A percentile compares a stretch with the other conserved stretches of the same genome.
Evolutionary conservation across 495 filamentous ascomycete species (phyloP).

Genomic region (Neurospora sublineolata): DNA sequence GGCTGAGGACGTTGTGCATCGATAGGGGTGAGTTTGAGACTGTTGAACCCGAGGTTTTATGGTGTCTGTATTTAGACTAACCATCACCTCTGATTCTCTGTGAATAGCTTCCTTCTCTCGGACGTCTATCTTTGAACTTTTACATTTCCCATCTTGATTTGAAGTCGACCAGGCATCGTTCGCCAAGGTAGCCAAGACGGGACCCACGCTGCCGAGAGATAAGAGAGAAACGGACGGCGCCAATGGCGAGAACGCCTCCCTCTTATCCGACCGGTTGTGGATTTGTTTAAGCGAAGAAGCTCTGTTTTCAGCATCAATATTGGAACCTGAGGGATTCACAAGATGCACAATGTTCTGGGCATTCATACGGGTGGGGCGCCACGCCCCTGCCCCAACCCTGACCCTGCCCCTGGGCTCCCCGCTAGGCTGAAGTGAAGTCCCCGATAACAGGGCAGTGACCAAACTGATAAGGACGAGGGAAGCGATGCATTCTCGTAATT

Average conservation of each 20-base stretch:
- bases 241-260: not conserved
- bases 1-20: not conserved
- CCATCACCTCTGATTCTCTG: not conserved
- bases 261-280: not conserved
- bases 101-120: not conserved
- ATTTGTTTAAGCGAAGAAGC: not conserved
- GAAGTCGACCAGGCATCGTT: not conserved
- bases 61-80: not conserved
- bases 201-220: constrained; percentile 6
- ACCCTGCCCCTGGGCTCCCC: not conserved
- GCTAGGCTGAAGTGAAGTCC: not conserved
- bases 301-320: not conserved
- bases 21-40: not conserved
- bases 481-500: constrained; percentile 2
- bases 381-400: not conserved
- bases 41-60: not conserved
- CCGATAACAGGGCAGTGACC: not conserved
- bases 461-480: constrained; percentile 1
- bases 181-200: not conserved
- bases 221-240: not conserved
- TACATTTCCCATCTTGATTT: not conserved
- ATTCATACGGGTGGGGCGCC: not conserved
- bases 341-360: not conserved
- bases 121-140: not conserved
- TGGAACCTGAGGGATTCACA: not conserved